phyloP scores from a whole-genome alignment of 1,284 basidiomycete species.

The Cutaneotrichosporon mucoides region DNA sequence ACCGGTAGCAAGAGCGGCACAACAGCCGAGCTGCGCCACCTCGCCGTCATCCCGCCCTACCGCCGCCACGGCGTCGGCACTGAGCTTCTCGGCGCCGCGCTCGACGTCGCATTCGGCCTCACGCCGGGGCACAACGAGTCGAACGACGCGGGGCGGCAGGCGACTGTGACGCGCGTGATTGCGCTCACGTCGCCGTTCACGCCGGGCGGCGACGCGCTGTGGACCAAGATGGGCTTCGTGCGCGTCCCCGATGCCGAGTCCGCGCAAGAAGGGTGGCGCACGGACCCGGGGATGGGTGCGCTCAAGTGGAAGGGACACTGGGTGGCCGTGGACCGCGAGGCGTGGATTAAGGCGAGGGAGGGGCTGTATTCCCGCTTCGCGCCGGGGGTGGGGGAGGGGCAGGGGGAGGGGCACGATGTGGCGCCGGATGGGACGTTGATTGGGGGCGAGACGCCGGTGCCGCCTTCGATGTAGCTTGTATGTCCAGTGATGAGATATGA shows the following conservation, averaged over 20 bases:
- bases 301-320: conserved; percentile 19
- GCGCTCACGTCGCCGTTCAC: conserved; percentile 58
- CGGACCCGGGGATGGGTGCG: conserved; percentile 7
- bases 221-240: conserved; percentile 57
- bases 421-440: background rate
- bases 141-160: background rate
- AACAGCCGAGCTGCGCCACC: conserved; percentile 66
- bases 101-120: conserved; percentile 57
- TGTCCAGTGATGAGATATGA: too few relatives aligned
- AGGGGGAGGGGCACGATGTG: background rate
- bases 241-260: background rate
- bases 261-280: background rate
- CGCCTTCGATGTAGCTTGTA: too few relatives aligned
- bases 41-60: conserved; percentile 65
- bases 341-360: conserved; percentile 10
- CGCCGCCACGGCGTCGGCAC: conserved; percentile 58
- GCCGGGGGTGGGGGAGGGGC: background rate
- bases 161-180: conserved; percentile 41
- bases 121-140: background rate
- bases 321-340: conserved; percentile 14
- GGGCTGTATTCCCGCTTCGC: conserved; percentile 1
- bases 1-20: too few relatives aligned
- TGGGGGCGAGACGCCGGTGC: background rate
- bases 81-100: conserved; percentile 62
- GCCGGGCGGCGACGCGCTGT: conserved; percentile 40